Evolutionary conservation across 2,329 filamentous ascomycete species (phyloP).

Genomic region (Phyllosticta citrichinensis): DNA sequence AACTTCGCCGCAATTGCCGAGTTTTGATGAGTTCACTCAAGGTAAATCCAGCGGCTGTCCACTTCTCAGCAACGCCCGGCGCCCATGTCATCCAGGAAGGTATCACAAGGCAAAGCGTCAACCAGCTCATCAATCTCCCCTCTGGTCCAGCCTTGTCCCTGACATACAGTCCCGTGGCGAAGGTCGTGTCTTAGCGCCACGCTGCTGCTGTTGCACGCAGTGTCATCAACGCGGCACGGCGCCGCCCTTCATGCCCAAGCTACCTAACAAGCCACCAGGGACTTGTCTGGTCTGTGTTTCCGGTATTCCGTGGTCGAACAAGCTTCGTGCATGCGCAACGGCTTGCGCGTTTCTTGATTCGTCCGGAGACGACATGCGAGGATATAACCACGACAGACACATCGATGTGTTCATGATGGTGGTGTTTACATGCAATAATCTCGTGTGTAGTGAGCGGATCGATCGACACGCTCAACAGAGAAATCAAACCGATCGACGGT

Average conservation of each 20-base stretch:
- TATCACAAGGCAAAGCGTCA: neutral
- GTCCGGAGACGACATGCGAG: neutral
- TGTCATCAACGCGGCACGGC: neutral
- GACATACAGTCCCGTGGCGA: neutral
- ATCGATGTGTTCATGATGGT: neutral
- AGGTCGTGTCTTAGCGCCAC: neutral
- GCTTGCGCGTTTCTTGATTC: neutral
- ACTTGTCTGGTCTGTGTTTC: neutral
- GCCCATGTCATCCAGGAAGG: neutral
- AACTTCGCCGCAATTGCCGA: neutral
- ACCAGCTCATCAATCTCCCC: neutral
- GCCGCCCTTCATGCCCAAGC: neutral
- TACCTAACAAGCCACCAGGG: neutral
- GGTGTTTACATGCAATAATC: too few species aligned
- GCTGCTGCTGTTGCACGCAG: neutral
- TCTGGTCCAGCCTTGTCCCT: neutral
- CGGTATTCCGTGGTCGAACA: neutral
- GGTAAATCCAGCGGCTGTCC: neutral
- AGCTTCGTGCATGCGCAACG: neutral
- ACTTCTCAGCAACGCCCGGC: neutral
- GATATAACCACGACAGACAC: neutral
- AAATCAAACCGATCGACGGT: too few species aligned
- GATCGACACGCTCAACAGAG: too few species aligned
- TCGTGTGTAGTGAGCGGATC: too few species aligned
- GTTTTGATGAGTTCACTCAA: neutral